phyloP scores from a whole-genome alignment of 257 asterid genomes.

The Gentiana dahurica region DNA sequence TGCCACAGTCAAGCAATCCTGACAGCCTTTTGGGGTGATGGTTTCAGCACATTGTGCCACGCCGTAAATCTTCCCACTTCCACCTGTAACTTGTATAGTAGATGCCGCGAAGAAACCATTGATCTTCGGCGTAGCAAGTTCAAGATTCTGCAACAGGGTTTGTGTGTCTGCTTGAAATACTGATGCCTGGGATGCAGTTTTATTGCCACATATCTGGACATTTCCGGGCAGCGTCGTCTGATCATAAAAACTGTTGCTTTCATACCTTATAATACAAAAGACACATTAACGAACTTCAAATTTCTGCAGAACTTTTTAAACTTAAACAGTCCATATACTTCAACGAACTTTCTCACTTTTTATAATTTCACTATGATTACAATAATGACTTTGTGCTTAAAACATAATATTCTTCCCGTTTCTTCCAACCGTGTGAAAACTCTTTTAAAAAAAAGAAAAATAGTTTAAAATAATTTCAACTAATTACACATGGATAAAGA shows the following conservation, averaged over 20 bases:
- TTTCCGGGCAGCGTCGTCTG: slow-evolving; percentile 66
- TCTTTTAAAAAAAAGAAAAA: too few relatives aligned
- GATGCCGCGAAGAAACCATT: slow-evolving; percentile 52
- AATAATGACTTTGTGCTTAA: too few relatives aligned
- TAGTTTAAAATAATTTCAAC: too few relatives aligned
- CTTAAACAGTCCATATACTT: too few relatives aligned
- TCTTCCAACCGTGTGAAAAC: too few relatives aligned
- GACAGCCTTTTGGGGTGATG: slow-evolving; percentile 40
- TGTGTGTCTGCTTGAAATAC: slow-evolving; percentile 29
- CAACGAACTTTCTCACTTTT: too few relatives aligned
- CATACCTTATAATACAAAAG: slow-evolving; percentile 36
- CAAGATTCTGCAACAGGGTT: slow-evolving; percentile 41
- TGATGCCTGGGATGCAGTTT: slow-evolving; percentile 36
- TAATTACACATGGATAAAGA: too few relatives aligned
- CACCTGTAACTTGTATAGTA: slow-evolving; percentile 18
- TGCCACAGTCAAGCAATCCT: slow-evolving; percentile 65
- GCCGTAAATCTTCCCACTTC: slow-evolving; percentile 27
- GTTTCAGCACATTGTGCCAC: slow-evolving; percentile 80
- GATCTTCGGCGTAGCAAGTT: slow-evolving; percentile 52
- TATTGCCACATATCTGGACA: slow-evolving; percentile 50
- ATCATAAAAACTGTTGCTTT: slow-evolving; percentile 62
- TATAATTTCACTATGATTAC: too few relatives aligned
- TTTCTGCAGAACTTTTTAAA: too few relatives aligned
- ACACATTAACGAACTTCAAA: neutral
- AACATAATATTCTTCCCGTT: too few relatives aligned